Evolutionary conservation across 2,329 filamentous ascomycete genomes (phyloP).

Genomic region (Hypocrella siamensis): DNA sequence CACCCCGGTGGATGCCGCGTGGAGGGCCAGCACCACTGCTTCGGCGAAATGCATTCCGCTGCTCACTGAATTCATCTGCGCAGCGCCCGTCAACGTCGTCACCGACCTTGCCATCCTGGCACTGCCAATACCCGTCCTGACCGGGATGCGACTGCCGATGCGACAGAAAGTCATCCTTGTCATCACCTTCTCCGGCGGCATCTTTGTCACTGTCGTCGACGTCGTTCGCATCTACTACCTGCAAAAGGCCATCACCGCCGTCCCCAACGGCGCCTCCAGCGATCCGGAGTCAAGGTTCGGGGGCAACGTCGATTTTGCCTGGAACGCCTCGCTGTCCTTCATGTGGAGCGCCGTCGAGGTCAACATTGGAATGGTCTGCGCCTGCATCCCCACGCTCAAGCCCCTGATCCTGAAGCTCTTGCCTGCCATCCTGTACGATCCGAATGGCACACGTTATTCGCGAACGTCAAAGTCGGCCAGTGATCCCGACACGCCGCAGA

Average conservation of each 20-base stretch:
- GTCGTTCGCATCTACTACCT: constrained; percentile 83
- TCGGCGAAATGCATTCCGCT: constrained; percentile 35
- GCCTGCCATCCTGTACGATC: constrained; percentile 39
- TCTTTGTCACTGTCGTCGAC: constrained; percentile 78
- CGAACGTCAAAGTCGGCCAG: constrained; percentile 11
- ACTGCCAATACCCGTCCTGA: constrained; percentile 76
- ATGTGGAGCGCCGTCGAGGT: constrained; percentile 95
- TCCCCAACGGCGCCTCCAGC: constrained; percentile 19
- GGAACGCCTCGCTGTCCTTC: constrained; percentile 69
- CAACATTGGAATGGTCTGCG: constrained; percentile 78
- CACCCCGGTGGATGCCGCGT: constrained; percentile 55
- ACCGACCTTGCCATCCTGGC: constrained; percentile 81
- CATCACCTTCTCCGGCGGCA: constrained; percentile 70
- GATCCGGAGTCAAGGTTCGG: constrained; percentile 31
- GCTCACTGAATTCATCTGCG: constrained; percentile 50
- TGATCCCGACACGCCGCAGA: constrained; percentile 14
- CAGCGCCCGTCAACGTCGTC: constrained; percentile 80
- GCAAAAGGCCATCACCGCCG: constrained; percentile 48
- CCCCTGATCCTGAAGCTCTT: constrained; percentile 57
- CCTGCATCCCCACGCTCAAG: constrained; percentile 84
- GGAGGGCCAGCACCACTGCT: constrained; percentile 24
- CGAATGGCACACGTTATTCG: constrained; percentile 22
- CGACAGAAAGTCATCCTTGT: constrained; percentile 82
- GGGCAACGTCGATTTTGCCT: constrained; percentile 38
- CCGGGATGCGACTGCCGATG: constrained; percentile 66